phyloP scores from a whole-genome alignment of 2,329 filamentous ascomycete species.

The Epicoccum sorghinum region DNA sequence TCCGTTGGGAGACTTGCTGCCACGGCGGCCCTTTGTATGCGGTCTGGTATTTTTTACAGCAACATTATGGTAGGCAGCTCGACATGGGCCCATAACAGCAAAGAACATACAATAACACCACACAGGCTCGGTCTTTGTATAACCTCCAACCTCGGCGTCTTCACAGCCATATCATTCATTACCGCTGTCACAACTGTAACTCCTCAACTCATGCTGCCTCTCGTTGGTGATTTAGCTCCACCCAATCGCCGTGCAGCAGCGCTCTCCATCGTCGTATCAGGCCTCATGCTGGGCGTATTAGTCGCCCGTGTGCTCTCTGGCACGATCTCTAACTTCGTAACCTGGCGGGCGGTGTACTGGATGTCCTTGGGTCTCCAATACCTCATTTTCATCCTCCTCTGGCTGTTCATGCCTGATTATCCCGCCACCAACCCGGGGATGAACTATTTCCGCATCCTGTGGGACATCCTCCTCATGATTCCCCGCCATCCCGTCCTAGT shows the following conservation, averaged over 20 bases:
- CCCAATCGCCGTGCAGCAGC: conserved; percentile 70
- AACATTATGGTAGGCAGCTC: conserved; percentile 62
- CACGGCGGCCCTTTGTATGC: conserved; percentile 72
- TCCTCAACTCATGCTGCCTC: conserved; percentile 74
- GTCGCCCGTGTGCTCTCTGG: conserved; percentile 78
- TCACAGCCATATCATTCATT: conserved; percentile 74
- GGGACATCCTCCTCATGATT: conserved; percentile 68
- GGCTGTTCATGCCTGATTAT: conserved; percentile 80
- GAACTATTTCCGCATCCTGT: conserved; percentile 70
- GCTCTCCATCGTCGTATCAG: conserved; percentile 76
- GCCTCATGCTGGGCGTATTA: conserved; percentile 76
- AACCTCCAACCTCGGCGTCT: conserved; percentile 67
- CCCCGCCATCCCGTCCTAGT: conserved; percentile 70
- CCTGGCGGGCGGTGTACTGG: conserved; percentile 83
- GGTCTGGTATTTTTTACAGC: conserved; percentile 71
- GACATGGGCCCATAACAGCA: background rate
- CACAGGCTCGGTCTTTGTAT: conserved; percentile 68
- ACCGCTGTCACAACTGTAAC: conserved; percentile 81
- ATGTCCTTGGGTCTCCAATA: conserved; percentile 74
- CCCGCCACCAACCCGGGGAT: conserved; percentile 73
- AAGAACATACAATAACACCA: background rate
- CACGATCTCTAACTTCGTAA: conserved; percentile 73
- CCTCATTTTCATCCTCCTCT: conserved; percentile 68
- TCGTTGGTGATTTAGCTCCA: conserved; percentile 80
- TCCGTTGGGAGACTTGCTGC: conserved; percentile 73